A percentile compares a stretch with the other conserved stretches of the same genome.
Conservation (phyloP, 2,329 filamentous ascomycete genomes). For the Xylaria sp. region DNA sequence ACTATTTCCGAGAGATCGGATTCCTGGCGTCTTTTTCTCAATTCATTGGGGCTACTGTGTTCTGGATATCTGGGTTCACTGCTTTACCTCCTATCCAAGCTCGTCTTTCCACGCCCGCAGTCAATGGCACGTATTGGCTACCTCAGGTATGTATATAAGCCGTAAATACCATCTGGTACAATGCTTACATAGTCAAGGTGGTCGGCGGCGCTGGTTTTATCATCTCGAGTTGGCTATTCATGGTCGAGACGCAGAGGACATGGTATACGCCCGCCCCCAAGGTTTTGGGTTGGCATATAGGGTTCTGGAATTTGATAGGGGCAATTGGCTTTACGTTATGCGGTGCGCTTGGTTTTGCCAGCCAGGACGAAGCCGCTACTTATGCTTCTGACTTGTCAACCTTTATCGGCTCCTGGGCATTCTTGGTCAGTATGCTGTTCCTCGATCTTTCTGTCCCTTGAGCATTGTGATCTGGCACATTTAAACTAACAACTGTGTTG, state of each 20-base stretch:
- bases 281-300: conserved; percentile 35
- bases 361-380: conserved; percentile 20
- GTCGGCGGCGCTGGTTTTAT: conserved; percentile 32
- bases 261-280: conserved; percentile 31
- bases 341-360: conserved; percentile 30
- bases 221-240: conserved; percentile 31
- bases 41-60: conserved; percentile 33
- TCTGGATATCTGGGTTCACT: conserved; percentile 38
- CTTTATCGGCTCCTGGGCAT: conserved; percentile 34
- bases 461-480: neutral
- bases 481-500: conserved; percentile 7
- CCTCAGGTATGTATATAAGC: conserved; percentile 28
- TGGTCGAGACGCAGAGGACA: conserved; percentile 34
- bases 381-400: conserved; percentile 29
- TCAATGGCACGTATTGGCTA: conserved; percentile 32
- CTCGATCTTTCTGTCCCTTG: neutral
- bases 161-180: neutral
- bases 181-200: conserved; percentile 23
- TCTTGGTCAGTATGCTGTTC: conserved; percentile 22
- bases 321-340: conserved; percentile 30
- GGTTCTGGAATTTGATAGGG: conserved; percentile 36
- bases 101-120: conserved; percentile 19
- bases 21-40: conserved; percentile 33
- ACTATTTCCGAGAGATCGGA: conserved; percentile 34
- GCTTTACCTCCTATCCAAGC: conserved; percentile 27